These are phyloP conservation scores for Trametes villosa DNA, from an alignment of 768 basidiomycete species.

Conservation along the genomic window DNA sequence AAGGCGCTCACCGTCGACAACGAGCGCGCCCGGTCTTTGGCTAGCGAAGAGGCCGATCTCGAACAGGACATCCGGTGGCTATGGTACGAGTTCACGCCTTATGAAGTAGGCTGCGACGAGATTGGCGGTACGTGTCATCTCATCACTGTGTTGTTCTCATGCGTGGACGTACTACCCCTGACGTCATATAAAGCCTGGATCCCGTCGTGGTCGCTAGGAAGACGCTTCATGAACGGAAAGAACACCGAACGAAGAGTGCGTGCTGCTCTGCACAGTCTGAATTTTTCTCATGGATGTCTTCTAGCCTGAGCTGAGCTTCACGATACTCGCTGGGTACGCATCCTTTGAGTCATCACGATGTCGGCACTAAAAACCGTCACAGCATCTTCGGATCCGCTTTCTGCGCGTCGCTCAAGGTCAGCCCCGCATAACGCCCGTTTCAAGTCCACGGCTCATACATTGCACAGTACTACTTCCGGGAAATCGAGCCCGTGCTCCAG, in stretches of 20 bases:
- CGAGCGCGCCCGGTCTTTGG: conserved; percentile 5
- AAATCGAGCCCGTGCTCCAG: conserved; percentile 29
- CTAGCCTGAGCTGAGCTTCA: conserved; percentile 31
- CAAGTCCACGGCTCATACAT: neutral
- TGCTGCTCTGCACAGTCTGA: neutral
- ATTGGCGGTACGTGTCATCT: conserved; percentile 25
- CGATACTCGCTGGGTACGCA: conserved; percentile 31
- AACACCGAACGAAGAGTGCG: conserved; percentile 28
- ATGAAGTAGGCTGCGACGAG: conserved; percentile 34
- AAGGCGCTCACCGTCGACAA: conserved; percentile 13
- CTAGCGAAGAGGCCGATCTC: conserved; percentile 11
- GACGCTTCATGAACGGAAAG: conserved; percentile 27
- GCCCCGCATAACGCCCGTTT: neutral
- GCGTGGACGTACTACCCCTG: neutral
- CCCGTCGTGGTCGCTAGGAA: conserved; percentile 31
- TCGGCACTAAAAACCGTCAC: neutral
- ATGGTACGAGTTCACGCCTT: conserved; percentile 35
- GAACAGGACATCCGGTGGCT: conserved; percentile 23
- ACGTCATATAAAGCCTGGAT: conserved; percentile 26
- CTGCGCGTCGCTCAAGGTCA: conserved; percentile 33
- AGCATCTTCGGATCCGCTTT: conserved; percentile 35
- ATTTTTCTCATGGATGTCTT: no score
- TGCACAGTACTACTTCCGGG: conserved; percentile 30
- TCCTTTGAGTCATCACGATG: no score
- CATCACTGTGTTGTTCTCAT: neutral